Conservation (phyloP, 2,329 filamentous ascomycete species). For the Plenodomus tracheiphilus region DNA sequence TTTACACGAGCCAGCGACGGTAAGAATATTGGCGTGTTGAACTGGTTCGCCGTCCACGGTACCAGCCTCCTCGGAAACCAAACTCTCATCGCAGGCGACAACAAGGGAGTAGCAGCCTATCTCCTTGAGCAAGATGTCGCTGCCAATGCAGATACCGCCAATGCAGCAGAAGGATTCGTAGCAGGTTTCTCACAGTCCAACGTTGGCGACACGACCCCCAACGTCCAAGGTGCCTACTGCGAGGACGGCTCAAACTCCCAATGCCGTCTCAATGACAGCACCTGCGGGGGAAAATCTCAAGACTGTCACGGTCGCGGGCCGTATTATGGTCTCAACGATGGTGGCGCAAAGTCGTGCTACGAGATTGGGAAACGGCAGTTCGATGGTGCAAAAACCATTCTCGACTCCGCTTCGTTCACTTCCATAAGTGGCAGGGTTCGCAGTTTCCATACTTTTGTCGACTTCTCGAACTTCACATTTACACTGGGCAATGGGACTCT, state of each 20-base stretch:
- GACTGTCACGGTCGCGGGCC: constrained; percentile 76
- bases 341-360: constrained; percentile 69
- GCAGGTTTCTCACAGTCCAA: constrained; percentile 92
- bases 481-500: constrained; percentile 70
- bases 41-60: constrained; percentile 91
- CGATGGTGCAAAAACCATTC: constrained; percentile 61
- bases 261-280: constrained; percentile 81
- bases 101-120: constrained; percentile 90
- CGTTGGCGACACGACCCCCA: constrained; percentile 88
- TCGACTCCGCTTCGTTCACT: constrained; percentile 55
- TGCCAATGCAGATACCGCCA: constrained; percentile 48
- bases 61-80: constrained; percentile 92
- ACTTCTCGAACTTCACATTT: constrained; percentile 79
- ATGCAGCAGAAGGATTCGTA: constrained; percentile 68
- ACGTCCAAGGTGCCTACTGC: constrained; percentile 84
- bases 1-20: constrained; percentile 74
- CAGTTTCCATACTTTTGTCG: constrained; percentile 81
- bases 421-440: constrained; percentile 68
- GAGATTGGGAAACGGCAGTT: constrained; percentile 78
- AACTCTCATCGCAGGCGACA: constrained; percentile 88
- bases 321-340: constrained; percentile 66
- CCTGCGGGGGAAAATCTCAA: constrained; percentile 74
- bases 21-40: constrained; percentile 78
- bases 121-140: constrained; percentile 74
- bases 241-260: constrained; percentile 73